Evolutionary conservation across 768 basidiomycete species (phyloP), one percentile per base, ranked within the genome.

Genomic region (Naganishia vaughanmartiniae): DNA sequence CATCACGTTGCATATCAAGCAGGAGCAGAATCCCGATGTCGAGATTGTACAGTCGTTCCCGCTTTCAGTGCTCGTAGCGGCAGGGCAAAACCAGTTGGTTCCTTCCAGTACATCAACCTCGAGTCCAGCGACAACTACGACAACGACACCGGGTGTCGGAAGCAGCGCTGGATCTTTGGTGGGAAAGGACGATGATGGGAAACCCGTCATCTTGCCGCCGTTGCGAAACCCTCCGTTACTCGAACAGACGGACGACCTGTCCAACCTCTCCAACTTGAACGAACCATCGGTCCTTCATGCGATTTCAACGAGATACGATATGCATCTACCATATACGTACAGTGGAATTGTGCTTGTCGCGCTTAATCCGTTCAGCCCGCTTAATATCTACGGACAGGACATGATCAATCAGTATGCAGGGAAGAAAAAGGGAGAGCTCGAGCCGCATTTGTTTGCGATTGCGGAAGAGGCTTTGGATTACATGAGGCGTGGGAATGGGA

Each of bases 401-500:
- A 91, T 96, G 78, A 95, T 99, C 24, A 94, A 98, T 82, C 93
- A 93, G 17, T 99, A 99, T 81, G 90, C 89, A 72, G 93, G 92
- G 66, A 84, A 92, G 65, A 87, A 87, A 78, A 89, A 93, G 81
- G 95, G 95, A 48, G 96, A 98, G 71, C 85, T 98, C 42, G 96
- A 98, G 77, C 96, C 96, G 1, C 96, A 99, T 84, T 81, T 99
- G 73, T 99, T 98, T 82, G 96, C 96, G 26, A 99, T 99, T 75
- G 96, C 96, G 12, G 96, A 99, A 82, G 96, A 98, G 84, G 96
- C 96, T 72, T 92, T 98, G 80, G 94, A 93, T 15, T 91, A 92
- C 67, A 98, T 98, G 96, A 87, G 91, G 73, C 89, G 89, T 66
- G 80, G 80, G 36, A 67, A 75, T 42, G 78, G 78, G 0, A 71